Evolutionary conservation across 331 rosid species (phyloP).

Genomic region (Prunus yedoensis): DNA sequence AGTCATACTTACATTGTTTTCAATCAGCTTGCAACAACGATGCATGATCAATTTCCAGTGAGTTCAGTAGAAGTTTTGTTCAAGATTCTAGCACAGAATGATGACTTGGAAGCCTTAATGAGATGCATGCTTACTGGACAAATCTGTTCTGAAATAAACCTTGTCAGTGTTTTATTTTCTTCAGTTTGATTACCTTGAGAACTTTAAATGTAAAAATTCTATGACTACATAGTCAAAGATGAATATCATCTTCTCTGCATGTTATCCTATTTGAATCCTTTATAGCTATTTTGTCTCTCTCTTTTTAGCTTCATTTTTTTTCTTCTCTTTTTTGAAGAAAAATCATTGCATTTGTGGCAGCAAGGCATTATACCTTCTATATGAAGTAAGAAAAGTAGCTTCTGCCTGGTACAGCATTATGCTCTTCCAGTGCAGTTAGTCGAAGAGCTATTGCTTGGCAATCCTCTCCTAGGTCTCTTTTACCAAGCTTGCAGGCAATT

Average conservation of each 20-base stretch:
- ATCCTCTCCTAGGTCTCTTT: no score
- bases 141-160: constrained; percentile 3
- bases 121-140: constrained; percentile 6
- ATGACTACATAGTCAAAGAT: not conserved
- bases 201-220: not conserved
- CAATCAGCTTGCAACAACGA: constrained; percentile 8
- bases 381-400: not conserved
- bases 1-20: not conserved
- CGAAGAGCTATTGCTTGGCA: not conserved
- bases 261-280: not conserved
- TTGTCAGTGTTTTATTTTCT: not conserved
- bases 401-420: not conserved
- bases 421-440: not conserved
- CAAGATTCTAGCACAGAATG: constrained; percentile 8
- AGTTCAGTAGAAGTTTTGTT: constrained; percentile 10
- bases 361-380: not conserved
- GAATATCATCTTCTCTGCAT: not conserved
- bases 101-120: constrained; percentile 12
- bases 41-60: constrained; percentile 12
- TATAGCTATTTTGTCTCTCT: not conserved
- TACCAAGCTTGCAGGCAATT: not conserved
- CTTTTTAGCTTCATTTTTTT: no score
- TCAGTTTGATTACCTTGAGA: not conserved
- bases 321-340: not conserved
- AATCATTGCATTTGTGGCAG: not conserved